Evolutionary conservation across 176 grass and related monocot genomes (phyloP).

Genomic region (Saccharum officinarum): DNA sequence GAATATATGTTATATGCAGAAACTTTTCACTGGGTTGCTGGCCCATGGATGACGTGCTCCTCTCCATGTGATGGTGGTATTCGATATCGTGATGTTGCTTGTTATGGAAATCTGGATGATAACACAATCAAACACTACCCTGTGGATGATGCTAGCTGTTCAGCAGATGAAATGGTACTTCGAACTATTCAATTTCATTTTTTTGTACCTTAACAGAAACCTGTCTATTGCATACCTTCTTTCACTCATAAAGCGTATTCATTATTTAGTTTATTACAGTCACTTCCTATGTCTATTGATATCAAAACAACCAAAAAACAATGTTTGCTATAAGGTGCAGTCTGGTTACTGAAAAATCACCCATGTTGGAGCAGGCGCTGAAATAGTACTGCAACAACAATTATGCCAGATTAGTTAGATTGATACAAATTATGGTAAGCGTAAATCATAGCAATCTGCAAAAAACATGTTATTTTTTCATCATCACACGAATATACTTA

Average conservation of each 20-base stretch:
- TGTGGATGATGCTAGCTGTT: constrained; percentile 75
- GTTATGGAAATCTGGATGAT: constrained; percentile 66
- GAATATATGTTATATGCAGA: constrained; percentile 45
- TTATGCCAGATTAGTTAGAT: background rate
- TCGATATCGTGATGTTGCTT: constrained; percentile 68
- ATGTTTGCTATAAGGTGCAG: background rate
- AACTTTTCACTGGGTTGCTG: constrained; percentile 72
- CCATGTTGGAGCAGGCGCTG: background rate
- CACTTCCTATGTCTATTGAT: background rate
- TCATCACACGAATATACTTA: background rate
- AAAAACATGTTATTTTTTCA: background rate
- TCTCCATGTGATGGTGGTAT: constrained; percentile 83
- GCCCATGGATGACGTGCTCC: constrained; percentile 79
- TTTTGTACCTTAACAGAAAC: background rate
- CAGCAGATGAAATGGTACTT: constrained; percentile 59
- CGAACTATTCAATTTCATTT: background rate
- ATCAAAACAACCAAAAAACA: background rate
- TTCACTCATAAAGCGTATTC: background rate
- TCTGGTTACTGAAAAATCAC: background rate
- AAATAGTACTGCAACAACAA: background rate
- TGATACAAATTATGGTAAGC: background rate
- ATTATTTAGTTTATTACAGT: background rate
- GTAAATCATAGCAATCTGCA: background rate
- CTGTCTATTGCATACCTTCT: background rate
- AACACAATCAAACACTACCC: constrained; percentile 66